A percentile compares a stretch with the other conserved stretches of the same genome.
Evolutionary conservation across 306 rosid genomes (phyloP).

Genomic region (Prunus dulcis): DNA sequence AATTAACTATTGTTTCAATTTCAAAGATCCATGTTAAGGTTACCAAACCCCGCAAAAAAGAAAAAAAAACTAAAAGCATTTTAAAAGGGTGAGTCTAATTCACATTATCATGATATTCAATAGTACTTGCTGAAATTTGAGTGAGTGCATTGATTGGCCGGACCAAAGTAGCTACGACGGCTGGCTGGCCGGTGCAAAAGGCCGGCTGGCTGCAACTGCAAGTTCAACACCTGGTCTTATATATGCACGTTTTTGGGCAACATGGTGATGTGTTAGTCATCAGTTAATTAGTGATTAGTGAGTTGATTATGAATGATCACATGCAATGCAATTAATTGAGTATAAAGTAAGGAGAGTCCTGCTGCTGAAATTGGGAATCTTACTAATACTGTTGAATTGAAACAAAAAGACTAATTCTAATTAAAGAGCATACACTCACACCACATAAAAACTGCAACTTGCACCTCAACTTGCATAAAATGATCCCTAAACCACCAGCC

Average conservation of each 20-base stretch:
- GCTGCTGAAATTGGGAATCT: not conserved
- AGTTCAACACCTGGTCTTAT: not conserved
- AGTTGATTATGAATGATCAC: no score
- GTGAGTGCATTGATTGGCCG: not conserved
- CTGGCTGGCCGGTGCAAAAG: slow-evolving; percentile 7
- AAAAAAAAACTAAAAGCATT: not conserved
- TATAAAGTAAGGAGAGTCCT: no score
- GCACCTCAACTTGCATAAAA: slow-evolving; percentile 42
- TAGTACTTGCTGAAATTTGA: not conserved
- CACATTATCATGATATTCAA: not conserved
- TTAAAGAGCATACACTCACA: slow-evolving; percentile 7
- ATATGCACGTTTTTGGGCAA: slow-evolving; percentile 19
- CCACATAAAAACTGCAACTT: slow-evolving; percentile 37
- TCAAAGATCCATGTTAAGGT: not conserved
- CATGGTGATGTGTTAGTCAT: not conserved
- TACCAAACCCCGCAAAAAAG: not conserved
- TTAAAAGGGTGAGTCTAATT: not conserved
- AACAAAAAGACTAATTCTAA: not conserved
- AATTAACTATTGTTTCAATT: not conserved
- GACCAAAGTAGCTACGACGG: not conserved
- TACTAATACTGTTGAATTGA: not conserved
- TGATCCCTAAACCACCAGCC: slow-evolving; percentile 27
- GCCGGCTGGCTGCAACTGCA: not conserved
- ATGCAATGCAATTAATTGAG: no score
- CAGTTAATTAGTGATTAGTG: no score